A percentile compares a stretch with the other conserved stretches of the same genome.
Conservation (phyloP, 441 rosid genomes). For the Erodium texanum region DNA sequence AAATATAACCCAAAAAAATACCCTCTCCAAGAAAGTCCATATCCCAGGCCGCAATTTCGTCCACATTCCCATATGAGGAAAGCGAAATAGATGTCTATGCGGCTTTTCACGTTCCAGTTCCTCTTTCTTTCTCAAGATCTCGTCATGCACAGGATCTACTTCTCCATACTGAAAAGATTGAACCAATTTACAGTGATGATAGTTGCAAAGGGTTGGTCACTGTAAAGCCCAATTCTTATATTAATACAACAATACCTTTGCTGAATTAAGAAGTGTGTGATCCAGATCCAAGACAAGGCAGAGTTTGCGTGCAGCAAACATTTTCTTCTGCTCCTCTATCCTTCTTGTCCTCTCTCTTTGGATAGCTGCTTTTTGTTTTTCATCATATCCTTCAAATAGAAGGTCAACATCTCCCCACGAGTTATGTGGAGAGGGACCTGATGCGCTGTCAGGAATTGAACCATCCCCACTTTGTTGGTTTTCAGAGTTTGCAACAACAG, state of each 20-base stretch:
- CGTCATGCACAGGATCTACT: constrained; percentile 81
- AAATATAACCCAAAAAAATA: constrained; percentile 14
- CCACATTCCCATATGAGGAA: constrained; percentile 99
- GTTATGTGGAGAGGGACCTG: constrained; percentile 38
- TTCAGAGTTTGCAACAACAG: constrained; percentile 24
- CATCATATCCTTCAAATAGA: constrained; percentile 38
- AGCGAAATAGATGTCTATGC: constrained; percentile 75
- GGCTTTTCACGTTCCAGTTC: constrained; percentile 91
- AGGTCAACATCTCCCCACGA: constrained; percentile 77
- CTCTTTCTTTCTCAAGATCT: constrained; percentile 35
- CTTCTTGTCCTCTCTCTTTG: constrained; percentile 89
- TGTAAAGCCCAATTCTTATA: neutral
- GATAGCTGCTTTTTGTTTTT: constrained; percentile 80
- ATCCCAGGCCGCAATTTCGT: constrained; percentile 96
- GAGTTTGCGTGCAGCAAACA: constrained; percentile 81
- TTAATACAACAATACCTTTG: constrained; percentile 46
- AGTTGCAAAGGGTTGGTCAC: neutral
- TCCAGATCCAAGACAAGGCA: constrained; percentile 97
- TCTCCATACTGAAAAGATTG: constrained; percentile 56
- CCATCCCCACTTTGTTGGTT: constrained; percentile 29
- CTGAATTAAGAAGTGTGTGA: constrained; percentile 98
- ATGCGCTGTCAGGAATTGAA: constrained; percentile 29
- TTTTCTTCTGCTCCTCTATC: constrained; percentile 88
- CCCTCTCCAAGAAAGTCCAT: constrained; percentile 96
- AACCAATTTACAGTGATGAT: constrained; percentile 9